Evolutionary conservation across 495 filamentous ascomycete species (phyloP).

Genomic region (Trichoderma parareesei): DNA sequence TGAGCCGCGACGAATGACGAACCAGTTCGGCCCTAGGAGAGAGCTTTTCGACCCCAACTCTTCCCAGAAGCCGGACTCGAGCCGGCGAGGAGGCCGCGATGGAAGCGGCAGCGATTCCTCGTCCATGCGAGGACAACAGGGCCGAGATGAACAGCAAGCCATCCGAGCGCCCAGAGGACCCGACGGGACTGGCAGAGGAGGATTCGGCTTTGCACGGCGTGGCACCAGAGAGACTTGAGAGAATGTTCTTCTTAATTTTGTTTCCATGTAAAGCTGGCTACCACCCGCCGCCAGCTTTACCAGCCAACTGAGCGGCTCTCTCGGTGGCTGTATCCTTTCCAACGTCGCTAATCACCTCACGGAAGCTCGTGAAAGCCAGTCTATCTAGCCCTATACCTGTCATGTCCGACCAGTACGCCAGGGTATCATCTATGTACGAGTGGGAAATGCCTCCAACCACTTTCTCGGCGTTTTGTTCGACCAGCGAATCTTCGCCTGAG

Average conservation of each 20-base stretch:
- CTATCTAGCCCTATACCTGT: conserved; percentile 64
- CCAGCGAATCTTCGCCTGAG: conserved; percentile 60
- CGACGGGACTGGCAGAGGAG: conserved; percentile 65
- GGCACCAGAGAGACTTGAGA: conserved; percentile 32
- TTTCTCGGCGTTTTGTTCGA: conserved; percentile 21
- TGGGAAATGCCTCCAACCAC: conserved; percentile 47
- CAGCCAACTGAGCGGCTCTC: conserved; percentile 78
- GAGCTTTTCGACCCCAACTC: conserved; percentile 69
- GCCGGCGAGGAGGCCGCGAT: conserved; percentile 42
- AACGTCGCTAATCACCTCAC: conserved; percentile 89
- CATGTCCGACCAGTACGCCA: conserved; percentile 63
- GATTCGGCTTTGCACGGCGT: conserved; percentile 49
- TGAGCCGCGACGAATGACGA: conserved; percentile 15
- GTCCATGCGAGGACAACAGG: conserved; percentile 30
- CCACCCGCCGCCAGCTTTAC: conserved; percentile 93
- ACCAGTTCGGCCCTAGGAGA: conserved; percentile 21
- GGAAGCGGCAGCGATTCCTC: conserved; percentile 26
- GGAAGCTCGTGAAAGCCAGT: conserved; percentile 76
- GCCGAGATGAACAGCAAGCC: conserved; percentile 39
- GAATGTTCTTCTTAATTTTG: conserved; percentile 14
- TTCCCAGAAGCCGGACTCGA: conserved; percentile 49
- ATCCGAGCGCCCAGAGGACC: conserved; percentile 67
- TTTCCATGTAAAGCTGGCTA: conserved; percentile 29
- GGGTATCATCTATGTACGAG: conserved; percentile 45
- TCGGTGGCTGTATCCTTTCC: conserved; percentile 76